Conservation (phyloP, 768 basidiomycete species). For the Mycena galopus region DNA sequence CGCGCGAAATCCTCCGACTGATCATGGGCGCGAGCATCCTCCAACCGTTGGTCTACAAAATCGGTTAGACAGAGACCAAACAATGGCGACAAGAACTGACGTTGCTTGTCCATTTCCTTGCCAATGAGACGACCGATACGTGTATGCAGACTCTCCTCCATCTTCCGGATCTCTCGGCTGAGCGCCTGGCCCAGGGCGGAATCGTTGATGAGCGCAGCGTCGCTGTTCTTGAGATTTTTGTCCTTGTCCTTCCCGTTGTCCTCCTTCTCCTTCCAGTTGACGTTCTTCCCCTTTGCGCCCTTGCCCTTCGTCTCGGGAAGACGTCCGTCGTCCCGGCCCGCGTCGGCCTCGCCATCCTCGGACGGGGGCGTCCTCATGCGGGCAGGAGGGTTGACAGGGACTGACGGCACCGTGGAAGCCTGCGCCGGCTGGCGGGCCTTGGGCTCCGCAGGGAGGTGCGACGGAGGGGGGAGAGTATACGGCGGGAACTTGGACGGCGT, state of each 20-base stretch:
- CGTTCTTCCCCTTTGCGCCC: slow-evolving; percentile 54
- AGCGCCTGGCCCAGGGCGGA: slow-evolving; percentile 69
- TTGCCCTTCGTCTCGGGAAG: slow-evolving; percentile 67
- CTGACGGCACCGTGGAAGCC: slow-evolving; percentile 37
- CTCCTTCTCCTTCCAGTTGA: slow-evolving; percentile 64
- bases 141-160: slow-evolving; percentile 83
- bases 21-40: slow-evolving; percentile 83
- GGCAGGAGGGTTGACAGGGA: slow-evolving; percentile 48
- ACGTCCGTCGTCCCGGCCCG: slow-evolving; percentile 70
- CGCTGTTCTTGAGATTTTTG: slow-evolving; percentile 46
- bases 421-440: slow-evolving; percentile 44
- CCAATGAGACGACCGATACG: slow-evolving; percentile 84
- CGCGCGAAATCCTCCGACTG: slow-evolving; percentile 86
- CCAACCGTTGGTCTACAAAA: slow-evolving; percentile 81
- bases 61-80: not conserved
- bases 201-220: slow-evolving; percentile 60
- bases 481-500: slow-evolving; percentile 75
- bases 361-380: slow-evolving; percentile 78
- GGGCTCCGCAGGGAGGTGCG: slow-evolving; percentile 34
- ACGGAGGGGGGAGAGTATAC: slow-evolving; percentile 51
- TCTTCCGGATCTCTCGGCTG: slow-evolving; percentile 83
- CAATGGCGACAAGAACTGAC: slow-evolving; percentile 58
- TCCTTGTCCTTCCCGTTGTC: slow-evolving; percentile 58
- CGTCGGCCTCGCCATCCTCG: slow-evolving; percentile 80
- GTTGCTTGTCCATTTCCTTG: slow-evolving; percentile 92